Conservation (phyloP, 345 rosid species). For the Aquilaria yunnanensis region DNA sequence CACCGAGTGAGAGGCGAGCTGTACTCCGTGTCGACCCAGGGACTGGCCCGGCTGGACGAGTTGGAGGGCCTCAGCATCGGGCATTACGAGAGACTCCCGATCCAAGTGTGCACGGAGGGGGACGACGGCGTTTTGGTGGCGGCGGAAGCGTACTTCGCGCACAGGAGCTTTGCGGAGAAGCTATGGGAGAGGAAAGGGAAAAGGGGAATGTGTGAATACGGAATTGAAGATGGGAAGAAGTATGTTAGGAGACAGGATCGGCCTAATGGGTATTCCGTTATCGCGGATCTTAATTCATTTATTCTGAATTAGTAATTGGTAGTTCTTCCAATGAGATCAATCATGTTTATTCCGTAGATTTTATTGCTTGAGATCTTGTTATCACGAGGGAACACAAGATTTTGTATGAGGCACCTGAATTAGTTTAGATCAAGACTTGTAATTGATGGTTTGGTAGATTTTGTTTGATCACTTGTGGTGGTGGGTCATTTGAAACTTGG, state of each 20-base stretch:
- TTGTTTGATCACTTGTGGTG: too few relatives aligned
- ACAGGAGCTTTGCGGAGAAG: slow-evolving; percentile 47
- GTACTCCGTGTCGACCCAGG: slow-evolving; percentile 47
- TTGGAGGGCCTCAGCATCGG: slow-evolving; percentile 49
- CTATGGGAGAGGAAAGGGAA: slow-evolving; percentile 51
- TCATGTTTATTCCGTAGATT: too few relatives aligned
- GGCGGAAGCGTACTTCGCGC: slow-evolving; percentile 66
- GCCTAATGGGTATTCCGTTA: slow-evolving; percentile 19
- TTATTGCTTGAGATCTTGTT: too few relatives aligned
- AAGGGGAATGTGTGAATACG: slow-evolving; percentile 43
- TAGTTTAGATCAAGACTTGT: too few relatives aligned
- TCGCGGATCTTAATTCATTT: slow-evolving; percentile 35
- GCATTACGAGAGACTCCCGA: slow-evolving; percentile 66
- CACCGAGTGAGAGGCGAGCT: slow-evolving; percentile 57
- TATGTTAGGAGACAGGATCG: slow-evolving; percentile 39
- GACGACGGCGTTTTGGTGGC: slow-evolving; percentile 21
- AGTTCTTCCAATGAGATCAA: too few relatives aligned
- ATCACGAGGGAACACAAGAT: too few relatives aligned
- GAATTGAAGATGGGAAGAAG: slow-evolving; percentile 17
- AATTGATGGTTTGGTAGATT: too few relatives aligned
- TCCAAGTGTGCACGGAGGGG: slow-evolving; percentile 21
- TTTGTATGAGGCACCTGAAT: too few relatives aligned
- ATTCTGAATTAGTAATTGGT: neutral
- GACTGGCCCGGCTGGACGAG: slow-evolving; percentile 48
- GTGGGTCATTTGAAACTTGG: too few relatives aligned